A percentile compares a stretch with the other conserved stretches of the same genome.
Evolutionary conservation across 768 basidiomycete species (phyloP).

Genomic region (Amanita exitialis): DNA sequence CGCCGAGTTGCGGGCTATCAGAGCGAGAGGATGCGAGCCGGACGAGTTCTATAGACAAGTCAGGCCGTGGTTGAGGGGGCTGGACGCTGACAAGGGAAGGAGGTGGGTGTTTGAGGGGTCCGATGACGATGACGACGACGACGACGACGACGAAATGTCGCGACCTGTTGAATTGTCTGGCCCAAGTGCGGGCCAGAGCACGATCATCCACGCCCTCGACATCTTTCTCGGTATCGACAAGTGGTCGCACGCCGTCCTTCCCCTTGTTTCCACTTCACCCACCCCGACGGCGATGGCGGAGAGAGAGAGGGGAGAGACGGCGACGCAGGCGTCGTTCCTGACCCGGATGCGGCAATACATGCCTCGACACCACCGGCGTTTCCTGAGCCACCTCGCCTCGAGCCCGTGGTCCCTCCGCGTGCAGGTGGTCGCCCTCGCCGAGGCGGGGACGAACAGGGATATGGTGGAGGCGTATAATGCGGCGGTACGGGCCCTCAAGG

Average conservation of each 20-base stretch:
- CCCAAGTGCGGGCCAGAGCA: slow-evolving; percentile 79
- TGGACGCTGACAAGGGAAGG: slow-evolving; percentile 35
- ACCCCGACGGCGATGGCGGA: not conserved
- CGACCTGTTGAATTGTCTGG: slow-evolving; percentile 59
- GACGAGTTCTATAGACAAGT: slow-evolving; percentile 61
- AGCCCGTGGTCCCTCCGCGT: slow-evolving; percentile 54
- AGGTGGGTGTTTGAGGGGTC: slow-evolving; percentile 51
- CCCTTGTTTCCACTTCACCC: not conserved
- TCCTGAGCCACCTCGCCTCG: slow-evolving; percentile 55
- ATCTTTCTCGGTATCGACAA: slow-evolving; percentile 66
- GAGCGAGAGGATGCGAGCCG: slow-evolving; percentile 57
- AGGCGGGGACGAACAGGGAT: not conserved
- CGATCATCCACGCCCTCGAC: slow-evolving; percentile 67
- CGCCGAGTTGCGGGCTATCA: slow-evolving; percentile 49
- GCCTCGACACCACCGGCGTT: slow-evolving; percentile 73
- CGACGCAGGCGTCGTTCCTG: slow-evolving; percentile 39
- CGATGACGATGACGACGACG: slow-evolving; percentile 21
- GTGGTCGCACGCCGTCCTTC: slow-evolving; percentile 19
- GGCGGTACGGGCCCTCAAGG: slow-evolving; percentile 58
- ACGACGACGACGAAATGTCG: slow-evolving; percentile 14
- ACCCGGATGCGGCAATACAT: slow-evolving; percentile 76
- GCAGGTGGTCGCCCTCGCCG: slow-evolving; percentile 30
- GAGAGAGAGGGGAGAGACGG: not conserved
- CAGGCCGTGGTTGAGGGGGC: slow-evolving; percentile 76
- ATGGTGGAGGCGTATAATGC: slow-evolving; percentile 53